These are phyloP conservation scores for Cenococcum geophilum DNA, from an alignment of 495 filamentous ascomycete species.

Conservation along the genomic window DNA sequence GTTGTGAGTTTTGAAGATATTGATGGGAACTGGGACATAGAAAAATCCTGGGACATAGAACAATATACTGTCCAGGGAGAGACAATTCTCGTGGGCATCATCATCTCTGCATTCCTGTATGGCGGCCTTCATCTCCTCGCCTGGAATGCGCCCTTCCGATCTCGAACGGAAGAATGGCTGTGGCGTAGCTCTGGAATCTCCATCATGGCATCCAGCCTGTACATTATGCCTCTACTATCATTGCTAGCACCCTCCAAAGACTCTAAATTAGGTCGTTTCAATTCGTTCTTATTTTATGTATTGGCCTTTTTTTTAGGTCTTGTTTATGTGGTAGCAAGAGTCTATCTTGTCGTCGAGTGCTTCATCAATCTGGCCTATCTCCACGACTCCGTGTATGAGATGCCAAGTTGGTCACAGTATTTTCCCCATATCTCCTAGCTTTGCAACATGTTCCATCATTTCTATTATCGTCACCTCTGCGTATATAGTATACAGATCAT, in stretches of 20 bases:
- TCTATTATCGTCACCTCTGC: slow-evolving; percentile 2
- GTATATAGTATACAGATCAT: background rate
- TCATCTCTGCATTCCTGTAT: background rate
- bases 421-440: slow-evolving; percentile 11
- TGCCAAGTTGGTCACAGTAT: slow-evolving; percentile 33
- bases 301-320: slow-evolving; percentile 4
- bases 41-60: no score
- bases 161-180: background rate
- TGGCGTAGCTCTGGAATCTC: background rate
- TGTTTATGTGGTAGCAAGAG: slow-evolving; percentile 28
- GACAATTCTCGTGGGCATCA: background rate
- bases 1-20: no score
- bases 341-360: slow-evolving; percentile 37
- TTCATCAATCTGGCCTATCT: slow-evolving; percentile 36
- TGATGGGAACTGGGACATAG: no score
- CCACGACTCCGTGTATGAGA: slow-evolving; percentile 34
- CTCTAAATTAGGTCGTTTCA: no score
- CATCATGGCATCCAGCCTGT: background rate
- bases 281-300: background rate
- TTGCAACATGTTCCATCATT: background rate
- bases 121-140: background rate
- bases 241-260: no score
- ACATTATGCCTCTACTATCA: no score
- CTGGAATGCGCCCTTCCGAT: background rate
- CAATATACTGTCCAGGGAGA: no score